Percentiles rank a stretch among this genome's conserved stretches.
Conservation (phyloP, 148 eudicot genomes). For the Vaccinium darrowii region DNA sequence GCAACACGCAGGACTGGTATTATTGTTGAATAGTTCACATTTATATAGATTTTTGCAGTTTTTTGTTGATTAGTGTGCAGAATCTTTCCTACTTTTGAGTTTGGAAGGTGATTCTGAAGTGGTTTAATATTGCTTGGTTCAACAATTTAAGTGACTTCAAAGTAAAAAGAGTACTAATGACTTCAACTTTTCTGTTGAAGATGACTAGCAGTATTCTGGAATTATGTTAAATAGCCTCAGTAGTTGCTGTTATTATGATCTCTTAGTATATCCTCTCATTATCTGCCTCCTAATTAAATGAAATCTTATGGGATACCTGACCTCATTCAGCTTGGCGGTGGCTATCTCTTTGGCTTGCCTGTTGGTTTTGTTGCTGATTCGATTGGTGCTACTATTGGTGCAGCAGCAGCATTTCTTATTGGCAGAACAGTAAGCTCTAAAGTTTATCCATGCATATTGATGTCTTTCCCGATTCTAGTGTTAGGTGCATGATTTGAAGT, state of each 20-base stretch:
- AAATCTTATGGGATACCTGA: background rate
- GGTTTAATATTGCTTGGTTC: background rate
- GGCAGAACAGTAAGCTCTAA: slow-evolving; percentile 78
- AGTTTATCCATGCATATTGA: background rate
- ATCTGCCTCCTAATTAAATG: background rate
- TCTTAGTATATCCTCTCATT: slow-evolving; percentile 1
- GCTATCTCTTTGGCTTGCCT: slow-evolving; percentile 90
- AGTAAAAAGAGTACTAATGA: background rate
- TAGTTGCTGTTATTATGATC: background rate
- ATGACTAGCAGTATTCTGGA: background rate
- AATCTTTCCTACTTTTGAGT: background rate
- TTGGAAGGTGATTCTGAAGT: background rate
- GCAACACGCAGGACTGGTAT: background rate
- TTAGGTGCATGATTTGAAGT: background rate
- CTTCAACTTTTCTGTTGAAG: background rate
- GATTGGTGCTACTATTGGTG: slow-evolving; percentile 84
- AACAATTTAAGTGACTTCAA: background rate
- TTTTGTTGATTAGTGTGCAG: background rate
- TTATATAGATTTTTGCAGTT: background rate
- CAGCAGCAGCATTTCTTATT: slow-evolving; percentile 83
- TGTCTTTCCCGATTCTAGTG: background rate
- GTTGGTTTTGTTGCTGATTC: slow-evolving; percentile 91
- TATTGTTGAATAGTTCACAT: background rate
- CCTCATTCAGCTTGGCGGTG: slow-evolving; percentile 86
- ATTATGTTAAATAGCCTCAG: background rate